phyloP scores from a whole-genome alignment of 208 protist species.

The Trypanosoma brucei region DNA sequence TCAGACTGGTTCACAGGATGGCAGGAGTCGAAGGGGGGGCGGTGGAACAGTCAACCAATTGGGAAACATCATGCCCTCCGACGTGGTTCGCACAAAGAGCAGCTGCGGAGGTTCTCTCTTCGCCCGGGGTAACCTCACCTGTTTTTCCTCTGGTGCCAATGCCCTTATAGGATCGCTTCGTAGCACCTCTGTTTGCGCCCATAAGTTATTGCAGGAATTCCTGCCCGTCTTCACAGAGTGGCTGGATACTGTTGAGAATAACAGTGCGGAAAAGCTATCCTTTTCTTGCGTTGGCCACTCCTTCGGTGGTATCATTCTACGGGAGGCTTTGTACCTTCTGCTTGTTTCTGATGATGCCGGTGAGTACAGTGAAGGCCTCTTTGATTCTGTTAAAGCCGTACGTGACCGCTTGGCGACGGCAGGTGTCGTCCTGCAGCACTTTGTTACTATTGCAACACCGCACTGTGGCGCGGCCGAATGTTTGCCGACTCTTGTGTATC shows the following conservation, averaged over 20 bases:
- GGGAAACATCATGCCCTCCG: not conserved
- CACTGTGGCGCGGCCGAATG: constrained; percentile 60
- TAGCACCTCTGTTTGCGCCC: constrained; percentile 39
- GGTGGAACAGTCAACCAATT: not conserved
- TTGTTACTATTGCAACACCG: constrained; percentile 57
- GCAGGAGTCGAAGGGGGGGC: constrained; percentile 23
- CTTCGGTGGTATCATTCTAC: constrained; percentile 63
- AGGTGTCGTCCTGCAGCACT: constrained; percentile 47
- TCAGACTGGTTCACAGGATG: constrained; percentile 25
- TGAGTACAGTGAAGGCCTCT: constrained; percentile 16
- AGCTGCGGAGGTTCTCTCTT: constrained; percentile 28
- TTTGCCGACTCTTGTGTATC: constrained; percentile 42
- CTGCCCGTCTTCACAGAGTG: constrained; percentile 42
- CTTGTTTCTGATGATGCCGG: constrained; percentile 22
- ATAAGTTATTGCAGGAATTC: constrained; percentile 37
- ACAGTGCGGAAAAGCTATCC: constrained; percentile 22
- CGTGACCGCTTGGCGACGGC: constrained; percentile 25
- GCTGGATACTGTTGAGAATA: constrained; percentile 18
- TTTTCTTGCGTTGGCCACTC: constrained; percentile 67
- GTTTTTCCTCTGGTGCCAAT: constrained; percentile 50
- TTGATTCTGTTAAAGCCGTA: constrained; percentile 19
- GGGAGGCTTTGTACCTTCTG: constrained; percentile 59
- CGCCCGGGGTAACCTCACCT: constrained; percentile 36
- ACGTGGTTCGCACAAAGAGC: constrained; percentile 10
- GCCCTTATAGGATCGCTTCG: constrained; percentile 31